Base-by-base conservation (phyloP, 192 early-diverging fungal species). In the Spizellomyces punctatus region DNA sequence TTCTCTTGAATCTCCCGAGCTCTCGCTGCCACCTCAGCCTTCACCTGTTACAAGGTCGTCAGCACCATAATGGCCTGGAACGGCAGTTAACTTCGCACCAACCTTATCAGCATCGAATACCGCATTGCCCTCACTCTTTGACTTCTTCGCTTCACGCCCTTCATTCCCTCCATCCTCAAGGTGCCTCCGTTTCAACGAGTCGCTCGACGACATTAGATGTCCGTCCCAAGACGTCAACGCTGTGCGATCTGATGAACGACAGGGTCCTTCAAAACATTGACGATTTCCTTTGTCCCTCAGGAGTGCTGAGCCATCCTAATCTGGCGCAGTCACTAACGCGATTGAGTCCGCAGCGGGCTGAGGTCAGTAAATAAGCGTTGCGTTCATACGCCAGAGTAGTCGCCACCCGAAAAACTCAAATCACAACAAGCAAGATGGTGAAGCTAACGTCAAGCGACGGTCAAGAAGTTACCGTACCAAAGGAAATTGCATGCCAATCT, bases 1-100 rank as follows among this genome's bases (percentile, higher is more conserved):
- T 86, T 86, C 6, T 88, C 84, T 46, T 85, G 74, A 46, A 91
- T 88, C 62, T 92, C 89, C 27, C 82, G 82, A 22, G 85, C 74
- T 81, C 89, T 90, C 46, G 80, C 64, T 4, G 81, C 86, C 45
- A 88, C 73, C 75, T 81, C 70, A 9, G 77, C 81, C 48, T 76
- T 76, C 46, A 83, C 79, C 83, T 85, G 74, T 68, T 22, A n/a
- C 21, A 43, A 21, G 58, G 5, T 9, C 42, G 5, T 16, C 4
- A 27, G 16, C 16, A 27, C n/a, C 6, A 27, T 61, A 41, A 41
- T 6, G 14, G 59, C 17, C 59, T 16, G 3, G 17, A 61, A 5
- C 36, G 17, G 27, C 36, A 41, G 5, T 6, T 6, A 61, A 61
- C 6, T 5, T 0, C 59, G 42, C 0, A 14, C 9, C 14, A 27